Evolutionary conservation across 345 rosid genomes (phyloP), one percentile per base, ranked within the genome.

Genomic region (Erysimum cheiranthoides): DNA sequence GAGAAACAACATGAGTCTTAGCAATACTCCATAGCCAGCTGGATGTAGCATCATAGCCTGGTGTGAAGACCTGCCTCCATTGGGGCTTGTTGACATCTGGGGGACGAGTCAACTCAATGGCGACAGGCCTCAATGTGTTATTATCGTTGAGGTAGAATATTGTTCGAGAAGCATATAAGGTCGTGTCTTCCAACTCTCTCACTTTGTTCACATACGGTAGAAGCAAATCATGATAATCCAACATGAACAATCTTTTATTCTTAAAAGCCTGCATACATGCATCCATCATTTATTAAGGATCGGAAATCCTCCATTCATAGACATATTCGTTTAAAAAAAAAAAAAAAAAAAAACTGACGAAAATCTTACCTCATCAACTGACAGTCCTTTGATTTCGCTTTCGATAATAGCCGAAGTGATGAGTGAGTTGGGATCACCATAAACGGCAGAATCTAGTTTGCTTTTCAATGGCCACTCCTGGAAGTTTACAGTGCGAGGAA

Each of bases 401-500:
- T 87, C 84, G 1, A 91, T 51, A 13, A 88, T 40, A 13, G 89
- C 89, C 57, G 79, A 70, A 8, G 97, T 91, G 69, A 93, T 87
- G 39, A 81, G 85, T 27, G 98, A 93, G 60, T 73, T 89, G 0
- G 85, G 70, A 0, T 89, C 83, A 12, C 98, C 97, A 4, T 91
- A 93, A 3, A 82, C 76, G 6, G 11, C 53, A 0, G 96, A 88
- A 69, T 93, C 98, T 10, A 93, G 88, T 25, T 81, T 76, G 73
- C 98, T 91, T 79, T 68, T 85, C 79, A 91, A 30, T 8, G 98
- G 98, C 96, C 93, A 93, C 66, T 93, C 96, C 98, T 90, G 65
- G 8, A 21, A 75, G 49, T 14, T 13, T 35, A 45, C 17, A 34
- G 4, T 39, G 12, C 13, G 47, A 71, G 28, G 13, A n/a, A 6